Conservation (phyloP, 257 asterid genomes). For the Gardenia jasminoides region DNA sequence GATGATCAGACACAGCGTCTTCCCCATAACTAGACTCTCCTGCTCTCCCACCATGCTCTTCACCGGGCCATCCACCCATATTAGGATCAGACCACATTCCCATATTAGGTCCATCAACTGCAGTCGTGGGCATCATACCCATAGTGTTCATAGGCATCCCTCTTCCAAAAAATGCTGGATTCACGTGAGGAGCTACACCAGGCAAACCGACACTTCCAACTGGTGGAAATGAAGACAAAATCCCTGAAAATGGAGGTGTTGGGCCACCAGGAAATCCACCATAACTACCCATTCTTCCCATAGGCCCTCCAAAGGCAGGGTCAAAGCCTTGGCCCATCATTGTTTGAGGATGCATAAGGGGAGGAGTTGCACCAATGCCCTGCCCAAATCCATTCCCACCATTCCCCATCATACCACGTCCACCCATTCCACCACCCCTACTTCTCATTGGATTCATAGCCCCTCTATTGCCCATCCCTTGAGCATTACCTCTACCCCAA, state of each 20-base stretch:
- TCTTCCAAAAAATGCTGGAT: constrained; percentile 91
- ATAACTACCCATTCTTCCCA: constrained; percentile 82
- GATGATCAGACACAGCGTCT: constrained; percentile 88
- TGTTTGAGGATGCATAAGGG: constrained; percentile 75
- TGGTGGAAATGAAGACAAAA: constrained; percentile 69
- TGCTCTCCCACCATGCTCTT: constrained; percentile 78
- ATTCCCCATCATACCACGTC: constrained; percentile 64
- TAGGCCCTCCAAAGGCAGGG: constrained; percentile 88
- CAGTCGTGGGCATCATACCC: constrained; percentile 86
- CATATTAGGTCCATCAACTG: constrained; percentile 76
- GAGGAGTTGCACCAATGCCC: constrained; percentile 72
- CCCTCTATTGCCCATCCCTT: constrained; percentile 41
- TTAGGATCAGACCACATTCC: constrained; percentile 89
- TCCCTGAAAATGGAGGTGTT: constrained; percentile 64
- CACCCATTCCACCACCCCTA: constrained; percentile 66
- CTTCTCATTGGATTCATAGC: constrained; percentile 43
- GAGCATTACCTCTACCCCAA: constrained; percentile 56
- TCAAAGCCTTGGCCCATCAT: constrained; percentile 98
- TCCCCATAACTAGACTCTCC: constrained; percentile 93
- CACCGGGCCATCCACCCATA: constrained; percentile 86
- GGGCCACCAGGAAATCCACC: constrained; percentile 86
- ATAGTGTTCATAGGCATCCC: constrained; percentile 87
- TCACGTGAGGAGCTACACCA: constrained; percentile 97
- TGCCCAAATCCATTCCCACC: constrained; percentile 73
- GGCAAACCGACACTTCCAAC: constrained; percentile 77